Evolutionary conservation across 148 eudicot species (phyloP), one percentile per base, ranked within the genome.

Genomic region (Linanthus parryae): DNA sequence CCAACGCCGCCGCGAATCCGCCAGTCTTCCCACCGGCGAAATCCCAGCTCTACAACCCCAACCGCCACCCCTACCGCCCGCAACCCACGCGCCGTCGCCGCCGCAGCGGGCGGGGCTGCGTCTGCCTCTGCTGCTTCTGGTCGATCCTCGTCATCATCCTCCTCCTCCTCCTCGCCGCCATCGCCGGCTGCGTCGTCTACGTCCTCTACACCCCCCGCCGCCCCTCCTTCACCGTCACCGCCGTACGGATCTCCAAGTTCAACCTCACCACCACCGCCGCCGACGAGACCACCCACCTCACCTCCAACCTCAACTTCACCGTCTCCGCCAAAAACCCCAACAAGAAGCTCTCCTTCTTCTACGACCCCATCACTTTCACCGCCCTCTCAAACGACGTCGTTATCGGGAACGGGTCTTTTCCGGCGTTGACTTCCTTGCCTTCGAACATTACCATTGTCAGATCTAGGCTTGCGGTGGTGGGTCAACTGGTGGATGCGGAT

Each of bases 131-230:
- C 55, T 84, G 76, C 74, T 62, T 73, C 62, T 92, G 94, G 74
- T 67, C 82, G 0, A 33, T 75, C 9, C 71, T 88, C 59, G 4
- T 71, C 51, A 19, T 88, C n/a, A 50, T 71, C 24, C 45, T 31
- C 39, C 50, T 88, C 61, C 33, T 88, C 56, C 76, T 88, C 47
- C 48, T 79, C 19, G 83, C 81, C 50, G 84, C 88, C 48, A 84
- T 82, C 35, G 77, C 78, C 42, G 88, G 64, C 11, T 73, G 81
- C 52, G 65, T 74, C 19, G 58, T 78, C 44, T 87, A 92, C 84
- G 65, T 70, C 18, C 64, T 92, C 12, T 92, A 92, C 84, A 78
- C 64, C 63, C 99, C 96, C 4, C 83, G 73, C 23, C 88, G 86
- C 57, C 96, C 99, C 0, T 41, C 72, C 0, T 92, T 92, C 73